Conservation (phyloP, 2,329 filamentous ascomycete species). For the Leptosphaerulina australis region DNA sequence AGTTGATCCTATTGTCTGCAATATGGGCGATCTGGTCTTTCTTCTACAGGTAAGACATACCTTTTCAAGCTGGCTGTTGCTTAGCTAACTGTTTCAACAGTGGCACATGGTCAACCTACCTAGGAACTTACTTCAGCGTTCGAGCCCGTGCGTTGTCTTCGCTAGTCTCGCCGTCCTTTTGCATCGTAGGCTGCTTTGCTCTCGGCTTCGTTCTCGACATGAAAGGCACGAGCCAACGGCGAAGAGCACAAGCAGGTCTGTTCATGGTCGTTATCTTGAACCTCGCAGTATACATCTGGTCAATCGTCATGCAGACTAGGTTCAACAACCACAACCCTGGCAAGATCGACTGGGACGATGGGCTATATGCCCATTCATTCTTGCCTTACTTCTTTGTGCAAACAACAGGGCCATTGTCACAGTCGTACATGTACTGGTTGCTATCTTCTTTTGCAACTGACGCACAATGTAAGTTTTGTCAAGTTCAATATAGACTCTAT, state of each 20-base stretch:
- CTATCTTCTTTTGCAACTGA: slow-evolving; percentile 39
- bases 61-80: too few species aligned
- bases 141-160: slow-evolving; percentile 55
- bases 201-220: slow-evolving; percentile 65
- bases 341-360: slow-evolving; percentile 56
- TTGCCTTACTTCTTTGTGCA: slow-evolving; percentile 58
- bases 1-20: slow-evolving; percentile 49
- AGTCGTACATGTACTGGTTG: slow-evolving; percentile 44
- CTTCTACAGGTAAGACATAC: slow-evolving; percentile 46
- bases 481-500: not conserved
- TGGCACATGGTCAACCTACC: slow-evolving; percentile 56
- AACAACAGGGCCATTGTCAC: slow-evolving; percentile 47
- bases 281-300: slow-evolving; percentile 58
- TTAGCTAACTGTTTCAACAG: slow-evolving; percentile 27
- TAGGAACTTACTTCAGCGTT: slow-evolving; percentile 54
- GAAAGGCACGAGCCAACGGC: slow-evolving; percentile 66
- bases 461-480: slow-evolving; percentile 25
- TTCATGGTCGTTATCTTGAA: slow-evolving; percentile 55
- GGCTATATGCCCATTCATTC: slow-evolving; percentile 52
- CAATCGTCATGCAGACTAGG: slow-evolving; percentile 54
- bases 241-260: slow-evolving; percentile 55
- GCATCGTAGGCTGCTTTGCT: slow-evolving; percentile 58
- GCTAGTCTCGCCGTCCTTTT: slow-evolving; percentile 57
- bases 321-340: slow-evolving; percentile 51
- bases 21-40: slow-evolving; percentile 57